Base-by-base conservation (phyloP, 345 rosid species). In the Boechera stricta region DNA sequence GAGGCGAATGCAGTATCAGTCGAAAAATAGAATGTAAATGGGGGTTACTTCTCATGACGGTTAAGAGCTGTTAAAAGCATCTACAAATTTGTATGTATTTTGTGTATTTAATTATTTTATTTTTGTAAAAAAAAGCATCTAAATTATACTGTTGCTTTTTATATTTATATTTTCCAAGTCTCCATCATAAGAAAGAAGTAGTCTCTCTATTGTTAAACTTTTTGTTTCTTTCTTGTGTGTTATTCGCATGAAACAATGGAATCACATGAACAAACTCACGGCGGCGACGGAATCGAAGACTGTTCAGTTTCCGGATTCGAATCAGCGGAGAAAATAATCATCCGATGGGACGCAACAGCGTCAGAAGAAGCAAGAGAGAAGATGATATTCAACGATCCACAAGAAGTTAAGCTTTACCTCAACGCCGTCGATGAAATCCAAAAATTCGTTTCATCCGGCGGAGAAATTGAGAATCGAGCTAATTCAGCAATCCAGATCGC, bases 401-500 rank as follows among this genome's bases (percentile, higher is more conserved):
- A 69, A 6, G 94, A 92, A 59, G 96, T 89, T 39, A 91, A 90
- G 80, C 90, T 80, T 3, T 94, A 94, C 85, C 87, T 92, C 55
- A 81, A 82, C 51, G 98, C 99, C n/a, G 90, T 95, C 51, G 98
- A 95, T 63, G 94, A 95, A 82, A 86, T 95, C 87, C 97, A 90
- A 67, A 79, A 83, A 26, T 74, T 78, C 29, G 77, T 85, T 1
- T 82, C 83, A 0, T 79, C 90, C 71, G 80, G 90, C 49, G 83
- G 71, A 52, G 85, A 72, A 13, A 79, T 74, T 18, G 72, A 72
- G 28, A 59, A 2, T 7, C 84, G 87, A 77, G 92, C 85, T 78
- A 85, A 80, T 81, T 83, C 88, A 4, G 72, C 89, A 10, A 83
- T 92, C 73, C 98, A 92, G 91, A 92, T 95, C 90, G 97, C 99